These are phyloP conservation scores for Tetrapisispora taiwanensis DNA, from an alignment of 805 yeast species.

Conservation along the genomic window DNA sequence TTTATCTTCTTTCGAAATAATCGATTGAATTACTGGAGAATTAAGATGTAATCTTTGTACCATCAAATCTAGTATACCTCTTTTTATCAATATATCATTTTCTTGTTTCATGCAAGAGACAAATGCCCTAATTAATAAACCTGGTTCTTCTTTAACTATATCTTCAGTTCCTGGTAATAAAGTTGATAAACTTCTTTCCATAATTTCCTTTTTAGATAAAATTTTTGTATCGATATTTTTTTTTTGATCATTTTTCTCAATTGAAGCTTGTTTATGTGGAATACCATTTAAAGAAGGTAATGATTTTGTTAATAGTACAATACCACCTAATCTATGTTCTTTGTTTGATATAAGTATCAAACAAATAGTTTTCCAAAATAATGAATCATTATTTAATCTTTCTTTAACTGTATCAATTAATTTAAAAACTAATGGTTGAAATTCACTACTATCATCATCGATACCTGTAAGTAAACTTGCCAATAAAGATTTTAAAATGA, in stretches of 20 bases:
- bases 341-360: conserved; percentile 63
- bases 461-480: conserved; percentile 75
- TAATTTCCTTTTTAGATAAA: background rate
- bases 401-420: conserved; percentile 51
- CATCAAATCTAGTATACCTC: conserved; percentile 81
- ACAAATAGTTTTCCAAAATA: conserved; percentile 82
- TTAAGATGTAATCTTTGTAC: conserved; percentile 57
- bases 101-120: conserved; percentile 57
- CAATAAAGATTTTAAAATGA: conserved; percentile 57
- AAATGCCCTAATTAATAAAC: conserved; percentile 68
- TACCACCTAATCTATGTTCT: conserved; percentile 75
- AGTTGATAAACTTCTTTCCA: conserved; percentile 31
- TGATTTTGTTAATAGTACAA: conserved; percentile 54
- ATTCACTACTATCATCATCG: conserved; percentile 87
- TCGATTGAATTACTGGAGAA: conserved; percentile 42
- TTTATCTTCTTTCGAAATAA: conserved; percentile 44
- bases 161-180: conserved; percentile 45
- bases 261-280: conserved; percentile 2
- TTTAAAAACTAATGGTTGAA: conserved; percentile 49
- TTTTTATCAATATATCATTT: conserved; percentile 59
- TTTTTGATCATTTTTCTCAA: background rate
- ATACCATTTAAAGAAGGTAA: conserved; percentile 47
- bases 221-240: background rate
- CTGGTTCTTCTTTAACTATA: conserved; percentile 67
- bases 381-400: conserved; percentile 52